Conservation (phyloP, 768 basidiomycete genomes). For the Termitomyces sp. region DNA sequence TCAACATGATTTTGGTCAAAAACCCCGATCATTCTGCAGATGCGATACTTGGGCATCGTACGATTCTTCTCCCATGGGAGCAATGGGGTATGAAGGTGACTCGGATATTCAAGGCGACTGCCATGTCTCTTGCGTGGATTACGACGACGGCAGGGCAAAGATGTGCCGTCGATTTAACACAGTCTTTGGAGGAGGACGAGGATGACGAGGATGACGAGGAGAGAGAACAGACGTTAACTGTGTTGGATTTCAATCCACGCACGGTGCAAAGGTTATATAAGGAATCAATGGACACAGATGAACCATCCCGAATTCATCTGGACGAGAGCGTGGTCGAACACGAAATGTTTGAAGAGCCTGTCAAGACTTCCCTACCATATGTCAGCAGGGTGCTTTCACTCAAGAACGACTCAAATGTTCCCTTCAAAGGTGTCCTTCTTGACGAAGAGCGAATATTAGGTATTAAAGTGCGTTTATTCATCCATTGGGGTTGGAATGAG, state of each 20-base stretch:
- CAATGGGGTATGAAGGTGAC: not conserved
- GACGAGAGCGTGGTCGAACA: not conserved
- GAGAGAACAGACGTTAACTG: not conserved
- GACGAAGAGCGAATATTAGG: not conserved
- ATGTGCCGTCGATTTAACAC: not conserved
- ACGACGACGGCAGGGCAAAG: constrained; percentile 2
- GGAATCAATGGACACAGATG: no score
- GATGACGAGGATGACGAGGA: not conserved
- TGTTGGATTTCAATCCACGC: not conserved
- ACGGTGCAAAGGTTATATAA: not conserved
- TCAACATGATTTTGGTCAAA: not conserved
- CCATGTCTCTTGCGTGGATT: not conserved
- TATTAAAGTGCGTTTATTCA: not conserved
- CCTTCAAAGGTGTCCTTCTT: not conserved
- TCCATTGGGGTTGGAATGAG: not conserved
- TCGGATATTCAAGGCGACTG: not conserved
- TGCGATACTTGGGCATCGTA: not conserved
- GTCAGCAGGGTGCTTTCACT: not conserved
- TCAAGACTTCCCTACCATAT: not conserved
- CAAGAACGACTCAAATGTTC: not conserved
- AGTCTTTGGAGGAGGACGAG: not conserved
- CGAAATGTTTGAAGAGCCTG: not conserved
- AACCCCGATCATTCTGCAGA: not conserved
- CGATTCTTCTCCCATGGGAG: not conserved
- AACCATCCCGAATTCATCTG: not conserved